Evolutionary conservation across 2,329 filamentous ascomycete genomes (phyloP), one percentile per base, ranked within the genome.

Genomic region (Penicillium occitanis): DNA sequence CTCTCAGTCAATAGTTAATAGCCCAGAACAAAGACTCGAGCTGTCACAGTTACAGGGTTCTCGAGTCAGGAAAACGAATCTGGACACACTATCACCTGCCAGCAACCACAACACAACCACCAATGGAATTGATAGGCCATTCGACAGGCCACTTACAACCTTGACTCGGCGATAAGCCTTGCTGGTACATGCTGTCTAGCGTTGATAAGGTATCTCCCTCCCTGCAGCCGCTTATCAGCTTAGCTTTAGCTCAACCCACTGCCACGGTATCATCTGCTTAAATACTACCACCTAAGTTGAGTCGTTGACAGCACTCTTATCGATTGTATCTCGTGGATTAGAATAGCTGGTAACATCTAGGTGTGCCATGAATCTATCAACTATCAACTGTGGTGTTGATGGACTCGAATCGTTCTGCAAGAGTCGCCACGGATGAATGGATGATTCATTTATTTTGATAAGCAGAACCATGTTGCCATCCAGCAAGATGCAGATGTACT

Each of bases 211-310:
- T 50, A 51, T 22, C 35, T 13, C 19, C 30, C 25, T 19, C 35
- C 22, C 25, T 25, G 40, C 25, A 48, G 58, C 28, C 55, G 19
- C 48, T 63, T 63, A 63, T 63, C 61, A 51, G 22, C 48, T 37
- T 51, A 51, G 19, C 48, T 25, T 19, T 63, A 57, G 53, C 53
- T 57, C 28, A 53, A 50, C 48, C 61, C 61, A 33, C 48, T 63
- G 61, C 61, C 61, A 63, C 61, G 61, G 61, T 63, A 51, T 55
- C 61, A 63, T 63, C 28, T 25, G 19, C 33, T 37, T 25, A 22
- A 42, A 51, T 51, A 28, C 48, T 63, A 63, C 51, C 51, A 51
- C 60, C 46, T 48, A 22, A 48, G 19, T 48, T 22, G 22, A 5
- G 35, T 37, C 11, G 11, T 19, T 46, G 42, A 19, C 37, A 50